Evolutionary conservation across 495 filamentous ascomycete species (phyloP).

Genomic region (Polyplosphaeria fusca): DNA sequence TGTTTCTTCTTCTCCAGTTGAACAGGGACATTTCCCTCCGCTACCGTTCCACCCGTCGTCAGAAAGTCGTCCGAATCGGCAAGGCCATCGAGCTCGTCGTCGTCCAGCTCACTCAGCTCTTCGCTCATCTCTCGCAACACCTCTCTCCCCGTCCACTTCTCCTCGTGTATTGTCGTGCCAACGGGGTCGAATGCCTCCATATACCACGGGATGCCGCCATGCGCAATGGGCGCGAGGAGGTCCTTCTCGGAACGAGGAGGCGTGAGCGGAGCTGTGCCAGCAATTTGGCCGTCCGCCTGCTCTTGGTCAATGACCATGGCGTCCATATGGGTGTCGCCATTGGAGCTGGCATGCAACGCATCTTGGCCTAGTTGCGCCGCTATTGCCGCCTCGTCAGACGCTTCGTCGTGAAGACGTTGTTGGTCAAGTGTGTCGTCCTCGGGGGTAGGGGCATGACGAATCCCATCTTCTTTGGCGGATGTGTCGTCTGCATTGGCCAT

Average conservation of each 20-base stretch:
- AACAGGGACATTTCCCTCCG: constrained; percentile 22
- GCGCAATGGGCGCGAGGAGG: constrained; percentile 55
- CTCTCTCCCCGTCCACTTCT: constrained; percentile 73
- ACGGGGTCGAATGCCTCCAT: constrained; percentile 73
- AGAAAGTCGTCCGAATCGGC: constrained; percentile 42
- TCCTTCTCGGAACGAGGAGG: constrained; percentile 46
- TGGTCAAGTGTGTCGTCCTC: constrained; percentile 31
- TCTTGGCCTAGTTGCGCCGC: constrained; percentile 24
- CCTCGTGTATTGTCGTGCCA: constrained; percentile 72
- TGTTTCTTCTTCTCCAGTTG: constrained; percentile 10
- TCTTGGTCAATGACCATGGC: constrained; percentile 17
- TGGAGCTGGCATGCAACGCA: constrained; percentile 1
- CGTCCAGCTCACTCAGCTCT: constrained; percentile 83
- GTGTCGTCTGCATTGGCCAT: constrained; percentile 1
- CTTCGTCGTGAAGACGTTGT: constrained; percentile 26
- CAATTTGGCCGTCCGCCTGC: not conserved
- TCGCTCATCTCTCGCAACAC: constrained; percentile 76
- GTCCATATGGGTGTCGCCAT: not conserved
- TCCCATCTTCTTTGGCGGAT: constrained; percentile 34
- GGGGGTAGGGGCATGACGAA: constrained; percentile 34
- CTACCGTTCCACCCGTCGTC: constrained; percentile 14
- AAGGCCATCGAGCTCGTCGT: constrained; percentile 72
- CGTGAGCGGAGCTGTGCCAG: constrained; percentile 40
- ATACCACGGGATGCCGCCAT: constrained; percentile 86
- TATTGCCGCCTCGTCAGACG: constrained; percentile 28